Percentiles rank a stretch among this genome's conserved stretches.
Evolutionary conservation across 2,329 filamentous ascomycete genomes (phyloP).

Genomic region (Aspergillus tamarii): DNA sequence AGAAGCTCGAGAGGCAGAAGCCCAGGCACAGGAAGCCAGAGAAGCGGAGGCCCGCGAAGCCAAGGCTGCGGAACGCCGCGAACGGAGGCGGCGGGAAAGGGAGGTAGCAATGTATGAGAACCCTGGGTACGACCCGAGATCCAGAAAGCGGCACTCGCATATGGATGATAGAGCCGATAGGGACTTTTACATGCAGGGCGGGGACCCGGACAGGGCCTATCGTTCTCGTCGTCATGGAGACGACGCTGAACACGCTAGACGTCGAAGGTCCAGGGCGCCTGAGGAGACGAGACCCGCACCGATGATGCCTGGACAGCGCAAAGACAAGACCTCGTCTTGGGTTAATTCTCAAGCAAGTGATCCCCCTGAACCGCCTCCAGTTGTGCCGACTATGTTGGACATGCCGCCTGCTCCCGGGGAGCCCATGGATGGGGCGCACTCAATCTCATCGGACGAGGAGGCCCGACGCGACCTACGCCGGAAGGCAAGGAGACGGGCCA

Average conservation of each 20-base stretch:
- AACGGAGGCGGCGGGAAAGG: slow-evolving; percentile 41
- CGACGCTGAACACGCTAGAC: slow-evolving; percentile 33
- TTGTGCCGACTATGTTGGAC: slow-evolving; percentile 52
- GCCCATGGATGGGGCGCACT: slow-evolving; percentile 32
- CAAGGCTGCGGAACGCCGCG: slow-evolving; percentile 44
- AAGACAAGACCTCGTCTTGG: slow-evolving; percentile 56
- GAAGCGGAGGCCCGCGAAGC: slow-evolving; percentile 37
- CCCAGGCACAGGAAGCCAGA: slow-evolving; percentile 45
- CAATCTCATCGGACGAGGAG: slow-evolving; percentile 49
- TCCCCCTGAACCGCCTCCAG: slow-evolving; percentile 51
- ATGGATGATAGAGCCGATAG: slow-evolving; percentile 32
- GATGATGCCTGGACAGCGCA: slow-evolving; percentile 40
- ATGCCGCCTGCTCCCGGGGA: slow-evolving; percentile 35
- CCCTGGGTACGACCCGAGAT: slow-evolving; percentile 30
- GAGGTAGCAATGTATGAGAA: slow-evolving; percentile 35
- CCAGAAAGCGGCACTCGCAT: slow-evolving; percentile 38
- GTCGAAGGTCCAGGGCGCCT: slow-evolving; percentile 39
- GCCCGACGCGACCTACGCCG: slow-evolving; percentile 42
- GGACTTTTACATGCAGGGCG: slow-evolving; percentile 31
- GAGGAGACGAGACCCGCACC: slow-evolving; percentile 29
- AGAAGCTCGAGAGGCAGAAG: slow-evolving; percentile 60
- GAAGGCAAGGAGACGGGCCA: slow-evolving; percentile 42
- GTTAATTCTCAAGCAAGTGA: slow-evolving; percentile 52
- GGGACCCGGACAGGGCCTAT: slow-evolving; percentile 30
- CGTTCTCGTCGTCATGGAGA: slow-evolving; percentile 39